Evolutionary conservation across 768 basidiomycete species (phyloP).

Genomic region (Suillus subluteus): DNA sequence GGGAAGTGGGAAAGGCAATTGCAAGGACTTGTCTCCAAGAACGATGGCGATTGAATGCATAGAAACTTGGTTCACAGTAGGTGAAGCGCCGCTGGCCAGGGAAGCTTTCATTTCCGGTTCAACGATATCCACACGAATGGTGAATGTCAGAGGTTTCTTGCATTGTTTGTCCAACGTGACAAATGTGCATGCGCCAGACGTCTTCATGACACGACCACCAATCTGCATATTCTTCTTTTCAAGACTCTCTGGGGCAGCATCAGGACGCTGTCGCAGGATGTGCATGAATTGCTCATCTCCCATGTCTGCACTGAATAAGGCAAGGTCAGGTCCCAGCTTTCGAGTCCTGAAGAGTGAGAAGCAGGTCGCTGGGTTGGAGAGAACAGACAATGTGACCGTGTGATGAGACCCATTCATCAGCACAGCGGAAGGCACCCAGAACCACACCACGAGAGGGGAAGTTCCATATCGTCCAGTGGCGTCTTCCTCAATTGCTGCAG

Average conservation of each 20-base stretch:
- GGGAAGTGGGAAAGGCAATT: slow-evolving; percentile 47
- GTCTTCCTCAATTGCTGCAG: slow-evolving; percentile 20
- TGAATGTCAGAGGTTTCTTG: slow-evolving; percentile 21
- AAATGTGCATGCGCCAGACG: not conserved
- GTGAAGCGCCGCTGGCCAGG: slow-evolving; percentile 22
- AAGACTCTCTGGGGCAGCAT: slow-evolving; percentile 17
- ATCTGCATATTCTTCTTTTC: slow-evolving; percentile 27
- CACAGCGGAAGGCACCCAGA: slow-evolving; percentile 15
- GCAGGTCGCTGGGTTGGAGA: slow-evolving; percentile 9
- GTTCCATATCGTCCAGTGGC: slow-evolving; percentile 19
- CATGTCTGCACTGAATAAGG: slow-evolving; percentile 21
- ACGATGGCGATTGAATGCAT: slow-evolving; percentile 10
- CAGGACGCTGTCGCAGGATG: slow-evolving; percentile 22
- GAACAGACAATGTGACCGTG: slow-evolving; percentile 21
- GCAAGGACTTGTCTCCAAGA: slow-evolving; percentile 25
- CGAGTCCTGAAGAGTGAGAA: no score
- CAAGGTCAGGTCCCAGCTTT: slow-evolving; percentile 13
- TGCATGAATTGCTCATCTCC: slow-evolving; percentile 21
- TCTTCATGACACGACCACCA: not conserved
- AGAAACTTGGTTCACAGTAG: slow-evolving; percentile 19
- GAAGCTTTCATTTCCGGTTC: slow-evolving; percentile 16
- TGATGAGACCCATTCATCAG: slow-evolving; percentile 17
- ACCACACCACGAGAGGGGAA: slow-evolving; percentile 27
- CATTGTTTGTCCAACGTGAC: slow-evolving; percentile 21
- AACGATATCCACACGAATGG: slow-evolving; percentile 13